These are phyloP conservation scores for Rubia peregrina DNA, from an alignment of 305 asterid genomes.

Conservation along the genomic window DNA sequence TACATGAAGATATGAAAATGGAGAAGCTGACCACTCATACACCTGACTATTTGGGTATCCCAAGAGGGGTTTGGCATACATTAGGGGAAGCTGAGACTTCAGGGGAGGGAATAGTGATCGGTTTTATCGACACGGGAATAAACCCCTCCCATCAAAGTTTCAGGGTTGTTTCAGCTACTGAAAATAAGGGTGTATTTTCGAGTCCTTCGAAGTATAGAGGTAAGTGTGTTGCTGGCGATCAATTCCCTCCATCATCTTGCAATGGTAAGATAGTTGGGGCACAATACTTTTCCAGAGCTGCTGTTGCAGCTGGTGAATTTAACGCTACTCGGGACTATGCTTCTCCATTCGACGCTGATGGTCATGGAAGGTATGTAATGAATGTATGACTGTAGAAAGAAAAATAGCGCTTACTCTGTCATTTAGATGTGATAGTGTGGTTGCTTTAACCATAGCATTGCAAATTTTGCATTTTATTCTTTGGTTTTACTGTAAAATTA, in stretches of 20 bases:
- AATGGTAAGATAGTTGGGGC: slow-evolving; percentile 56
- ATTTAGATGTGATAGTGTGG: background rate
- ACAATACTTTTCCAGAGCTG: slow-evolving; percentile 50
- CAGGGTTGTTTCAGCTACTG: slow-evolving; percentile 17
- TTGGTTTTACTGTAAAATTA: slow-evolving; percentile 17
- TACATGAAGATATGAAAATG: slow-evolving; percentile 50
- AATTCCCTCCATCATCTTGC: slow-evolving; percentile 43
- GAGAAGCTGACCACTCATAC: slow-evolving; percentile 57
- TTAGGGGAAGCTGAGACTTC: slow-evolving; percentile 44
- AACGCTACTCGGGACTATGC: slow-evolving; percentile 42
- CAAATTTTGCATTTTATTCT: slow-evolving; percentile 3
- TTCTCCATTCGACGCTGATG: slow-evolving; percentile 63
- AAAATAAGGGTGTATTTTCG: slow-evolving; percentile 9
- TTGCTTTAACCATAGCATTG: background rate
- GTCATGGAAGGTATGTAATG: slow-evolving; percentile 62
- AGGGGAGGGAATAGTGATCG: slow-evolving; percentile 59
- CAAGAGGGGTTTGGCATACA: slow-evolving; percentile 43
- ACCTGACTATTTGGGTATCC: slow-evolving; percentile 50
- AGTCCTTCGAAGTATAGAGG: slow-evolving; percentile 38
- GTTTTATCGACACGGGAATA: slow-evolving; percentile 63
- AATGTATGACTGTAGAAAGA: background rate
- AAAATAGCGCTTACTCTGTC: background rate
- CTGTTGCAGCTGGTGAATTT: slow-evolving; percentile 51
- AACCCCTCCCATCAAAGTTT: slow-evolving; percentile 63
- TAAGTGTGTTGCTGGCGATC: slow-evolving; percentile 37